Base-by-base conservation (phyloP, 164 flowering plant species). In the Aristolochia californica region DNA sequence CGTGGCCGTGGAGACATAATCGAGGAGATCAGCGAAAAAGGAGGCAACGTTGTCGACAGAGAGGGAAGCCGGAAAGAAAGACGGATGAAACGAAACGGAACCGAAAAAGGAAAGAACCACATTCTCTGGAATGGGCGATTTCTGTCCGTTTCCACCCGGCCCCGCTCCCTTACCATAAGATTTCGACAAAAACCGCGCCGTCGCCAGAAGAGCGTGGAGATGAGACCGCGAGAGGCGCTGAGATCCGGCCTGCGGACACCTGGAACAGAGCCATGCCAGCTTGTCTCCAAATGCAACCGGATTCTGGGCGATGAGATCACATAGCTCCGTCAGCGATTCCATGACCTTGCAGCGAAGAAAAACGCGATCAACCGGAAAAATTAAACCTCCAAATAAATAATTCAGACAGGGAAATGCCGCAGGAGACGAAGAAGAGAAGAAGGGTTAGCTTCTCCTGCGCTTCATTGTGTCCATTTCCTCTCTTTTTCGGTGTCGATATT, bases 301-400 rank as follows among this genome's bases (percentile, higher is more conserved):
- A 55, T 80, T 78, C 34, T 75, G 77, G 14, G 88, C 78, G 13
- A 90, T 78, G 54, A 94, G 70, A 69, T 94, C 96, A 66, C 91
- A 84, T 1, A 94, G 88, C 82, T 88, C 91, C 48, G 57, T 68
- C 73, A 94, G 68, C 45, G 97, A 78, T 63, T 94, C 97, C 99
- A 94, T 74, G 61, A 63, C 52, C 16, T 18, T 16, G 16, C 15
- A 0, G 12, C 13, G 45, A 13, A 20, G 16, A 11, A 26, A 12
- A 12, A 1, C 40, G 56, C n/a, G 49, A 24, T 48, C 27, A 20
- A 47, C 49, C 49, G 49, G 15, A 5, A 20, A 20, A 16, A n/a
- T 17, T 17, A 7, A 16, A 47, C 5, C 5, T 20, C 49, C 0
- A 17, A 20, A 17, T 17, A 47, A 16, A 17, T 17, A 20, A 4